Percentiles rank a stretch among this genome's conserved stretches.
Evolutionary conservation across 2,329 filamentous ascomycete species (phyloP).

Genomic region (Scedosporium aurantiacum): DNA sequence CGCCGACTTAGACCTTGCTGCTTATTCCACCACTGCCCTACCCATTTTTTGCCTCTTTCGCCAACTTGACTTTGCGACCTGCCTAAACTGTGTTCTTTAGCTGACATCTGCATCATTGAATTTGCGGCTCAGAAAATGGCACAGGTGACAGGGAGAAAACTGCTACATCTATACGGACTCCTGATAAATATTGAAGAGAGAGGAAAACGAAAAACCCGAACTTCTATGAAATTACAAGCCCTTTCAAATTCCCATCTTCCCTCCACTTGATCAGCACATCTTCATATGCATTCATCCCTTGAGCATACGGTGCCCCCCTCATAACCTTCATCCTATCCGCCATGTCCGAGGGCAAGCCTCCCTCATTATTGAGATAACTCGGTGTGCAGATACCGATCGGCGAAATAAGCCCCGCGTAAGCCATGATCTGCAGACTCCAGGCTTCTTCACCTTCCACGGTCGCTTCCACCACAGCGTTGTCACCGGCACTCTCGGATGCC

Average conservation of each 20-base stretch:
- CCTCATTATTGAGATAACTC: slow-evolving; percentile 39
- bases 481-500: slow-evolving; percentile 13
- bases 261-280: slow-evolving; percentile 18
- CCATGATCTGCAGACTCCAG: slow-evolving; percentile 30
- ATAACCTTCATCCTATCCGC: slow-evolving; percentile 22
- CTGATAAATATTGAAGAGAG: background rate
- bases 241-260: slow-evolving; percentile 18
- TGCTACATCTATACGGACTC: too few relatives aligned
- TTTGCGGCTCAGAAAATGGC: too few relatives aligned
- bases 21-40: too few relatives aligned
- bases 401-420: slow-evolving; percentile 26
- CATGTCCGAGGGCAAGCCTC: slow-evolving; percentile 15
- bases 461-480: slow-evolving; percentile 27
- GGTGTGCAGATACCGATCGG: slow-evolving; percentile 40
- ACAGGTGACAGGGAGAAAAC: too few relatives aligned
- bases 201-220: background rate
- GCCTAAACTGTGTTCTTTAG: too few relatives aligned
- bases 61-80: too few relatives aligned
- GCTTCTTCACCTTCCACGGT: slow-evolving; percentile 32
- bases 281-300: slow-evolving; percentile 16
- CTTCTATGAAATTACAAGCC: slow-evolving; percentile 2
- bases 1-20: too few relatives aligned
- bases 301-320: slow-evolving; percentile 14
- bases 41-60: too few relatives aligned
- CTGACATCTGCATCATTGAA: too few relatives aligned